Evolutionary conservation across 2,329 filamentous ascomycete genomes (phyloP), one percentile per base, ranked within the genome.

Genomic region (Alternaria arborescens): DNA sequence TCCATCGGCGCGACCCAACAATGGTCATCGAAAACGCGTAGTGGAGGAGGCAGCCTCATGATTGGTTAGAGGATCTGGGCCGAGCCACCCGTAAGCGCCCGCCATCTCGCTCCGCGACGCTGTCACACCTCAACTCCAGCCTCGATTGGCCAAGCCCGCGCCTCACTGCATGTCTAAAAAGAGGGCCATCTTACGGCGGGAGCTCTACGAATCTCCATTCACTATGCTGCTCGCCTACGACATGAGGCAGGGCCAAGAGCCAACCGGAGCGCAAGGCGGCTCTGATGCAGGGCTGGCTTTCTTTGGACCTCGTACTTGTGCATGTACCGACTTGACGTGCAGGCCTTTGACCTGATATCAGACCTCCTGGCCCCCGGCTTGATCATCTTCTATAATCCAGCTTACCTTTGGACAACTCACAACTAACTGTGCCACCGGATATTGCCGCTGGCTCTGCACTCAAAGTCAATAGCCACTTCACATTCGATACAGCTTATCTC

Each of bases 121-220:
- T 57, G 71, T 76, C 71, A 76, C 72, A 75, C 71, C 47, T 62
- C 65, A 65, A 55, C 55, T 52, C 62, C 63, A 60, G 46, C 64
- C 65, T 55, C 68, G 68, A 77, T 77, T 77, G 75, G 74, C 60
- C 58, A 62, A 63, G 57, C 30, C 73, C 69, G 68, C 72, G 73
- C 75, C 73, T 69, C 74, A 68, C 61, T 68, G 67, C 65, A 69
- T 68, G 63, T 65, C 67, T 69, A 65, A 67, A 65, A 66, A 65
- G 55, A 69, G 62, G 61, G 42, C 54, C 62, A 63, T 62, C 64
- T 61, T 73, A 65, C 67, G 67, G 70, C 70, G 70, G 65, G 66
- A 74, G 67, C 64, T 66, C 63, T 66, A 64, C 69, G 71, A 73
- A 71, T 72, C 69, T 71, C 62, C 63, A 64, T 65, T 42, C 69